Base-by-base conservation (phyloP, 768 basidiomycete genomes). In the Tulasnella sp. region DNA sequence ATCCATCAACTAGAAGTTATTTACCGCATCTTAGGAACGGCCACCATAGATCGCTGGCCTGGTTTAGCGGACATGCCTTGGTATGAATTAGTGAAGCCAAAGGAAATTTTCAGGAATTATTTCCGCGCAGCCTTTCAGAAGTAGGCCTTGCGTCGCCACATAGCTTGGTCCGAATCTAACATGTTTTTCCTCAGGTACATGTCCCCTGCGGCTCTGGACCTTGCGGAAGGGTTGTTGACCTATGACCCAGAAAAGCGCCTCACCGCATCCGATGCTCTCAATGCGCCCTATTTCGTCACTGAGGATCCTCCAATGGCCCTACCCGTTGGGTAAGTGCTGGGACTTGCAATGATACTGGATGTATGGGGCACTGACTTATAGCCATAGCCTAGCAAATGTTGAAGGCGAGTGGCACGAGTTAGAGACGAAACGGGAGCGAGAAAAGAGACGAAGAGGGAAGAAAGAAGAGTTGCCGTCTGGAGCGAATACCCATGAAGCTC, bases 371-470 rank as follows among this genome's bases (percentile, higher is more conserved):
- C 42, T 49, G 29, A 34, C 71, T 64, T 72, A 29, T 38, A 31
- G 52, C 58, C 37, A 17, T 75, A 96, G 96, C 72, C 84, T 99
- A 76, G 88, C 91, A 15, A 87, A 87, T 15, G 83, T 97, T 54
- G 90, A 94, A 81, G 97, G 97, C 67, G 97, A 99, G 82, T 98
- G 96, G 93, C 97, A 99, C 83, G 97, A 99, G 83, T 86, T 96
- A 78, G 96, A 98, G 82, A 93, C 94, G 15, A 99, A 98, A 83
- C 87, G 91, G 76, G 95, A 98, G 84, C 88, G 94, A 52, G 84
- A 82, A 76, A 93, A 90, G 84, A 91, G 92, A 83, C 78, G 76
- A 58, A 86, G 89, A 82, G 88, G 88, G 84, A 91, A 88, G 86
- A 86, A 86, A 78, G 91, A 90, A 25, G 64, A 40, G 25, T 17